Conservation (phyloP, 257 asterid genomes). For the Mentha longifolia region DNA sequence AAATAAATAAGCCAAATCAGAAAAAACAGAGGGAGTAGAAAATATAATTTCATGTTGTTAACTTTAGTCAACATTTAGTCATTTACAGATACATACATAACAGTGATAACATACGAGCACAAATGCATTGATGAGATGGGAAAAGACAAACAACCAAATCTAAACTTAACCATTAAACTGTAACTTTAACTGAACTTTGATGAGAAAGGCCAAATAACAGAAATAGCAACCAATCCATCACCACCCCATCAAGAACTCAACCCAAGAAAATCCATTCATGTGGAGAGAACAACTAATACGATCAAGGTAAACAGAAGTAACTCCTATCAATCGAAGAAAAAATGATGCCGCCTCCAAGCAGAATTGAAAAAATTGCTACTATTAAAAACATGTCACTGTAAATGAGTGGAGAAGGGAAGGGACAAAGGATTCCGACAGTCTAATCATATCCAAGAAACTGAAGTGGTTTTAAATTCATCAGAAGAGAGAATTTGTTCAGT, state of each 20-base stretch:
- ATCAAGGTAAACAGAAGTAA: neutral
- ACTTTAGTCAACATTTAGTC: too few relatives aligned
- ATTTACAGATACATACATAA: too few relatives aligned
- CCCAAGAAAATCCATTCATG: neutral
- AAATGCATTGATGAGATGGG: too few relatives aligned
- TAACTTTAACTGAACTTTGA: neutral
- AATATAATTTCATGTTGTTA: too few relatives aligned
- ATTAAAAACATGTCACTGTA: neutral
- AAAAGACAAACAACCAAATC: too few relatives aligned
- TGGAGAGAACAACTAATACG: neutral
- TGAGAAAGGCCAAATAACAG: neutral
- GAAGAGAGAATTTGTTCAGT: slow-evolving; percentile 12
- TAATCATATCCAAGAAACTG: slow-evolving; percentile 21
- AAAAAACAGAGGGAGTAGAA: too few relatives aligned
- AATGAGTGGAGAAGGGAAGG: neutral
- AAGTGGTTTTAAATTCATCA: slow-evolving; percentile 26
- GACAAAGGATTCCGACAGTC: neutral
- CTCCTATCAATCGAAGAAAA: neutral
- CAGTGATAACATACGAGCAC: too few relatives aligned
- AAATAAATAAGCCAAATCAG: too few relatives aligned
- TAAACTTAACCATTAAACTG: neutral
- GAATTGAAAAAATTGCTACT: neutral
- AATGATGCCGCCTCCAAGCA: neutral
- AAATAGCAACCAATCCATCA: neutral
- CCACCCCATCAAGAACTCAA: neutral